Base-by-base conservation (phyloP, 108 stramenopile species). In the Cylindrotheca fusiformis region DNA sequence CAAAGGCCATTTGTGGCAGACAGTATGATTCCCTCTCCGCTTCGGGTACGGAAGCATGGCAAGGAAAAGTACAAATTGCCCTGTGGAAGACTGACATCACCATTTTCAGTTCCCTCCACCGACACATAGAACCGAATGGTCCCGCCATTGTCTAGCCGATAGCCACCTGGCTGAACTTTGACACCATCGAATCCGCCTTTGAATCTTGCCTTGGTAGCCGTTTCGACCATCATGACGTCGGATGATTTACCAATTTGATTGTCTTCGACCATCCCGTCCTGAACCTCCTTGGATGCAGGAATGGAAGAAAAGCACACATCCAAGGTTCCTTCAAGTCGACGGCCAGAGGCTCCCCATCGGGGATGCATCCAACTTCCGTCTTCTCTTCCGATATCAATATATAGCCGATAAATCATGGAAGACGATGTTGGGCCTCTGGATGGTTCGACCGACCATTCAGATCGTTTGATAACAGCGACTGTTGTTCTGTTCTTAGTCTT, bases 321-420 rank as follows among this genome's bases (percentile, higher is more conserved):
- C 50, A 90, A 30, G 0, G 85, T 74, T n/a, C 70, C 77, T 48
- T 76, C 76, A 36, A 90, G 84, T 23, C 88, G 49, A 24, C 68
- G 66, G 0, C 88, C 82, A 66, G 81, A 82, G 17, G 81, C 85
- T 32, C 83, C 88, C 88, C 88, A 90, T 60, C 83, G 67, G 29
- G 84, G 83, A 59, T 90, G 85, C 88, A 90, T 90, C 88, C 88
- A 90, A 6, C 85, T 85, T 5, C 88, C 88, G 23, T 71, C 74
- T 53, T 90, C 88, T 68, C 88, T 68, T 23, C 88, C 88, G 49
- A 90, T 74, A 59, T 83, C 81, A 10, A 82, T 44, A 30, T 86
- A 75, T 41, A 90, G 51, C 32, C 83, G 69, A 77, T 75, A 86
- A 21, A 41, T 23, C 21, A 31, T 12, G 14, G 44, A 21, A 17